Evolutionary conservation across 2,329 filamentous ascomycete species (phyloP).

Genomic region (Venturia pyrina): DNA sequence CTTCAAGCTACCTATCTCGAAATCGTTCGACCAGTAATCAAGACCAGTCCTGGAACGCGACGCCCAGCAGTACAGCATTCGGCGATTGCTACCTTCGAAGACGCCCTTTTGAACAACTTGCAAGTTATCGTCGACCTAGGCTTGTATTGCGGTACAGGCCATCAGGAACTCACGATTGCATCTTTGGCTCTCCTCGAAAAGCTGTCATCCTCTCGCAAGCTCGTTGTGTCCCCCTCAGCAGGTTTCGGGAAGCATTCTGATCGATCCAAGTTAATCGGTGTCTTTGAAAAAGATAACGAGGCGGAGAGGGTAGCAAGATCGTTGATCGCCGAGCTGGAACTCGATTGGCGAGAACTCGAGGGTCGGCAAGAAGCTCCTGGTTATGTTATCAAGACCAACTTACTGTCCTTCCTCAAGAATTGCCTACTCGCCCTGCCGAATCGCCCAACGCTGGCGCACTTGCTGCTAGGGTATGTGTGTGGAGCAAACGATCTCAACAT

Average conservation of each 20-base stretch:
- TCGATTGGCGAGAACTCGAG: slow-evolving; percentile 60
- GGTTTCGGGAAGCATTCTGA: slow-evolving; percentile 52
- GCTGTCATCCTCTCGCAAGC: slow-evolving; percentile 71
- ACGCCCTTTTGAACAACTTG: slow-evolving; percentile 75
- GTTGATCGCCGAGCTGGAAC: slow-evolving; percentile 57
- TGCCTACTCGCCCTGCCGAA: slow-evolving; percentile 67
- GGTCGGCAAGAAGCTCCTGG: slow-evolving; percentile 58
- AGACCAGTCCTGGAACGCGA: slow-evolving; percentile 50
- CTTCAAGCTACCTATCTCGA: slow-evolving; percentile 87
- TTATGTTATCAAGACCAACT: slow-evolving; percentile 72
- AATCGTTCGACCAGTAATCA: slow-evolving; percentile 71
- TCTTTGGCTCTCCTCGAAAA: slow-evolving; percentile 78
- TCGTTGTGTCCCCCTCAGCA: slow-evolving; percentile 59
- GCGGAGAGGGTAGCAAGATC: slow-evolving; percentile 69
- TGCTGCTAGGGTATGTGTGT: slow-evolving; percentile 80
- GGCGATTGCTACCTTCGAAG: slow-evolving; percentile 81
- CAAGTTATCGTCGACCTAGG: slow-evolving; percentile 72
- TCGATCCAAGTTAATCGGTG: slow-evolving; percentile 76
- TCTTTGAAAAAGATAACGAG: slow-evolving; percentile 74
- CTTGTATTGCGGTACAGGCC: slow-evolving; percentile 74
- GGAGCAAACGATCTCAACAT: slow-evolving; percentile 56
- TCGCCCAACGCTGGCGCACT: slow-evolving; percentile 78
- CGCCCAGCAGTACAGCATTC: slow-evolving; percentile 58
- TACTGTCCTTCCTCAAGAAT: slow-evolving; percentile 76
- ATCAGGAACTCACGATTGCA: slow-evolving; percentile 68